Conservation (phyloP, 495 filamentous ascomycete genomes). For the Chlorociboria aeruginascens region DNA sequence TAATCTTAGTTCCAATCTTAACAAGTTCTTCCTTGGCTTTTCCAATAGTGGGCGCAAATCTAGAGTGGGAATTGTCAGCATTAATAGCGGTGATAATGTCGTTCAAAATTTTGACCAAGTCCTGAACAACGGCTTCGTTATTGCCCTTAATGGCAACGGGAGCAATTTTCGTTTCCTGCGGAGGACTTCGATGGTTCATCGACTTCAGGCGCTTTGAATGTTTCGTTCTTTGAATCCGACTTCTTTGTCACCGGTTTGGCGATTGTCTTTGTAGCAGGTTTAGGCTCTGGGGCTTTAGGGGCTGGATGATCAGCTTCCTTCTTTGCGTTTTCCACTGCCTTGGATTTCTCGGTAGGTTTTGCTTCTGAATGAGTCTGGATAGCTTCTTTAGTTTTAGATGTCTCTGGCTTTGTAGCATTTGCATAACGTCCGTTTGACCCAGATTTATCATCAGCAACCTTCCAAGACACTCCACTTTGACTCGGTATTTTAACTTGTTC, state of each 20-base stretch:
- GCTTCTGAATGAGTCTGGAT: constrained; percentile 15
- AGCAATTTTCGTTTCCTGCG: constrained; percentile 53
- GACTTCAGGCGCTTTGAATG: constrained; percentile 37
- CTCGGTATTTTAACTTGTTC: constrained; percentile 72
- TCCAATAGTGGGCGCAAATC: constrained; percentile 60
- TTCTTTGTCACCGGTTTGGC: neutral
- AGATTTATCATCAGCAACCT: constrained; percentile 48
- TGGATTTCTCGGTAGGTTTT: constrained; percentile 23
- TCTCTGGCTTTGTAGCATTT: constrained; percentile 21
- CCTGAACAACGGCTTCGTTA: constrained; percentile 77
- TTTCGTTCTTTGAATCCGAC: neutral
- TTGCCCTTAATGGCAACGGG: constrained; percentile 58
- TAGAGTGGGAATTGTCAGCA: constrained; percentile 58
- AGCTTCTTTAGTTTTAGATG: constrained; percentile 21
- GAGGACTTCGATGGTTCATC: constrained; percentile 46
- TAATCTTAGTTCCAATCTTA: constrained; percentile 63
- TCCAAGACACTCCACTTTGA: constrained; percentile 78
- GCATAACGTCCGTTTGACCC: constrained; percentile 16
- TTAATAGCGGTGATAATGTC: constrained; percentile 89
- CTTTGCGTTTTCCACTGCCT: constrained; percentile 22
- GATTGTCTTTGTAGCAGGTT: constrained; percentile 9
- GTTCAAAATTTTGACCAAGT: constrained; percentile 91
- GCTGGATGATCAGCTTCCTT: constrained; percentile 16
- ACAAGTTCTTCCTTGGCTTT: constrained; percentile 78
- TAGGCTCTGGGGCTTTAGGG: constrained; percentile 18